phyloP scores from a whole-genome alignment of 345 rosid genomes.

The Lumnitzera littorea region DNA sequence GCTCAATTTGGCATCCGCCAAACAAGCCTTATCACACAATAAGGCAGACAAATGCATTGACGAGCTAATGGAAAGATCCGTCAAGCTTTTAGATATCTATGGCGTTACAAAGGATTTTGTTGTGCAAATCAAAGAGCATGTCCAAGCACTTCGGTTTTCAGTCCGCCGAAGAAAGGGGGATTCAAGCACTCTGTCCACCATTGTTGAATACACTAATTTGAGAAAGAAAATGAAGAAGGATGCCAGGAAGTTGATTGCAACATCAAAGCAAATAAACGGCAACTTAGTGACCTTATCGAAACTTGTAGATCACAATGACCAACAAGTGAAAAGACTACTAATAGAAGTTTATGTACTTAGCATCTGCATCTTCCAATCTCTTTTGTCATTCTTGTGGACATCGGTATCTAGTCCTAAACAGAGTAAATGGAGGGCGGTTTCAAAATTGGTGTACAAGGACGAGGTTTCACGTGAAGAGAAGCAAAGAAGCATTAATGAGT shows the following conservation, averaged over 20 bases:
- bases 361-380: slow-evolving; percentile 32
- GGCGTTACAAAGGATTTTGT: slow-evolving; percentile 44
- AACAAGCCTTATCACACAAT: slow-evolving; percentile 30
- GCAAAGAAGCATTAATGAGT: slow-evolving; percentile 28
- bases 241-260: slow-evolving; percentile 32
- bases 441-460: slow-evolving; percentile 38
- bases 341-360: slow-evolving; percentile 28
- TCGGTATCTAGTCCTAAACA: slow-evolving; percentile 22
- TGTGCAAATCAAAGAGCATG: slow-evolving; percentile 38
- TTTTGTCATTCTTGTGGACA: slow-evolving; percentile 22
- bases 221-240: slow-evolving; percentile 55
- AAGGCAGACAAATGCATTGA: slow-evolving; percentile 28
- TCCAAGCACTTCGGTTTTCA: slow-evolving; percentile 50
- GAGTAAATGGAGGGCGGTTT: slow-evolving; percentile 39
- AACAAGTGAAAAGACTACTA: slow-evolving; percentile 30
- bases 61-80: slow-evolving; percentile 50
- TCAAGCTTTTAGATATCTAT: slow-evolving; percentile 54
- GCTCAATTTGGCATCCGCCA: slow-evolving; percentile 48
- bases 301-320: slow-evolving; percentile 21
- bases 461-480: slow-evolving; percentile 25
- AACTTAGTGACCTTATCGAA: background rate
- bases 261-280: slow-evolving; percentile 44
- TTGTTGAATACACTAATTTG: slow-evolving; percentile 25
- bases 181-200: slow-evolving; percentile 18
- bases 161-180: slow-evolving; percentile 54